Evolutionary conservation across 148 eudicot genomes (phyloP).

Genomic region (Camellia granthamiana): DNA sequence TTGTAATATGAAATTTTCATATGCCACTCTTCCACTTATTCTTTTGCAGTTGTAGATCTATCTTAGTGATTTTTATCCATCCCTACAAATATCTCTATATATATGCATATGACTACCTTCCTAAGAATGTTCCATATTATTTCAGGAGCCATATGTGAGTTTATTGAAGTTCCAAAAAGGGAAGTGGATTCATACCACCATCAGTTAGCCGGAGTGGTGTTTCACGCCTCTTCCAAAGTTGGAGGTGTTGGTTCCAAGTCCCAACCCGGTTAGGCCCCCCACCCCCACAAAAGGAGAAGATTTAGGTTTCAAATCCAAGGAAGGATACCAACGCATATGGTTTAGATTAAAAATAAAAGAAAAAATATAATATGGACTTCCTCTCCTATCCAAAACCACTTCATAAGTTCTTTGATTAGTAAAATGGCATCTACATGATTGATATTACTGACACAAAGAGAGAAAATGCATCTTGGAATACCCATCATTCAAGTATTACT

Average conservation of each 20-base stretch:
- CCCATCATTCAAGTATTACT: not conserved
- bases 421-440: not conserved
- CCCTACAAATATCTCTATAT: no score
- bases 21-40: not conserved
- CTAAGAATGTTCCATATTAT: not conserved
- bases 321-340: no score
- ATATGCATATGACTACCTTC: not conserved
- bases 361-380: not conserved
- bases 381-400: not conserved
- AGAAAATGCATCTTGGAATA: not conserved
- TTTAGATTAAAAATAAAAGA: no score
- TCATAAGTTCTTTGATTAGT: no score
- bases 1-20: not conserved
- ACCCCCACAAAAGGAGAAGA: not conserved
- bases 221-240: not conserved
- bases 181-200: not conserved
- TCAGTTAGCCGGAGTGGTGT: not conserved
- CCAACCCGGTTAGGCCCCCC: not conserved
- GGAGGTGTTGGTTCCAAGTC: not conserved
- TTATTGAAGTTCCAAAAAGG: no score
- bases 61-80: not conserved
- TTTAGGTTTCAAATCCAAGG: not conserved
- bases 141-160: not conserved
- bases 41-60: not conserved
- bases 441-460: not conserved